phyloP scores from a whole-genome alignment of 139 green algal genomes.

The Chlamydomonas sp. region DNA sequence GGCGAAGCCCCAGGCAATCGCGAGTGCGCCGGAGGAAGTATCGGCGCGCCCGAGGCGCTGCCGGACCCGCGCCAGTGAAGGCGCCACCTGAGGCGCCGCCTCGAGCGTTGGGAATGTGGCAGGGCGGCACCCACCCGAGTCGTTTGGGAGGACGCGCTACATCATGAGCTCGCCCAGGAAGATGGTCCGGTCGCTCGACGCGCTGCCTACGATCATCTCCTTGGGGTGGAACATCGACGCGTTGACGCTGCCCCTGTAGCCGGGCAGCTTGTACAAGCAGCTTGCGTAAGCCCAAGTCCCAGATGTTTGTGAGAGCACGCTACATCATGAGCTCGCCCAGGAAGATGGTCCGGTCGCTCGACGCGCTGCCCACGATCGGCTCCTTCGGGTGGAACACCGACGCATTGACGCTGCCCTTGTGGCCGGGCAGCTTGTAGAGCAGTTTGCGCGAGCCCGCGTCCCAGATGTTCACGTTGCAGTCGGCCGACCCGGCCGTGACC shows the following conservation, averaged over 20 bases:
- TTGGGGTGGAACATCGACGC: constrained; percentile 90
- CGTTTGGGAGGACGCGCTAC: too few species aligned
- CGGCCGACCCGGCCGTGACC: constrained; percentile 73
- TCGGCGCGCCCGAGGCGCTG: too few species aligned
- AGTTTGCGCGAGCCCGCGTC: constrained; percentile 47
- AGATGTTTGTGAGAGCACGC: too few species aligned
- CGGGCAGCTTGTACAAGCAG: constrained; percentile 85
- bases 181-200: constrained; percentile 67
- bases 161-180: constrained; percentile 75
- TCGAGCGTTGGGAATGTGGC: too few species aligned
- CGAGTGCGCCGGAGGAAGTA: too few species aligned
- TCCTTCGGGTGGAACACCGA: constrained; percentile 87
- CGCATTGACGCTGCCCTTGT: constrained; percentile 89
- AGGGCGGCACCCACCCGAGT: too few species aligned
- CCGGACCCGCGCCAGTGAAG: too few species aligned
- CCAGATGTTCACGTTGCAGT: constrained; percentile 78
- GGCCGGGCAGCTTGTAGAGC: constrained; percentile 85
- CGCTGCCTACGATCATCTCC: constrained; percentile 71
- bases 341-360: constrained; percentile 74
- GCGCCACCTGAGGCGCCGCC: too few species aligned
- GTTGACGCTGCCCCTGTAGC: constrained; percentile 88
- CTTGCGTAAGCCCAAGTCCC: constrained; percentile 43
- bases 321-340: constrained; percentile 70
- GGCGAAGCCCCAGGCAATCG: too few species aligned
- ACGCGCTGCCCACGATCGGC: constrained; percentile 71